These are phyloP conservation scores for Primulina huaijiensis DNA, from an alignment of 257 asterid species.

Conservation along the genomic window DNA sequence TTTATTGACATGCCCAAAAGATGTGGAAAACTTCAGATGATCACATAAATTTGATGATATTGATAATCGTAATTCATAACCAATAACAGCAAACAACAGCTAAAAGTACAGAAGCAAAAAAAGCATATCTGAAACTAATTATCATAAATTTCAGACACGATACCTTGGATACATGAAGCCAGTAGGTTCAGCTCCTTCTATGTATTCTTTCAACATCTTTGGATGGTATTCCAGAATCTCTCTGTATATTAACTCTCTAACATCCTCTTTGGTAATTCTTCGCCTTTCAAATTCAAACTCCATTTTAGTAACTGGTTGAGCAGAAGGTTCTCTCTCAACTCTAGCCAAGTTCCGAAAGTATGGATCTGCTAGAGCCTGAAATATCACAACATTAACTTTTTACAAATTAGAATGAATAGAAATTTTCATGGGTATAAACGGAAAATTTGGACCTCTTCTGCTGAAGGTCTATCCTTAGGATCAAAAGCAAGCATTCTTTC, in stretches of 20 bases:
- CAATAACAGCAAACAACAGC: not conserved
- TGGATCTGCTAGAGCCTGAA: constrained; percentile 98
- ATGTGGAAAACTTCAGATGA: not conserved
- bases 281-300: constrained; percentile 98
- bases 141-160: not conserved
- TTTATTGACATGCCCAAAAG: not conserved
- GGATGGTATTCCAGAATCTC: constrained; percentile 98
- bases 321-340: constrained; percentile 96
- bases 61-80: not conserved
- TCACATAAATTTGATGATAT: not conserved
- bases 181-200: constrained; percentile 91
- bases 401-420: constrained; percentile 19
- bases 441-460: constrained; percentile 67
- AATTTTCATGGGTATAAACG: not conserved
- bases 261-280: constrained; percentile 89
- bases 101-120: not conserved
- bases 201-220: constrained; percentile 80
- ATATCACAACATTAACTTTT: constrained; percentile 33
- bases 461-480: constrained; percentile 89
- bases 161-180: constrained; percentile 98
- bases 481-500: constrained; percentile 97
- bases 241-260: constrained; percentile 80
- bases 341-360: constrained; percentile 92
- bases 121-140: not conserved
- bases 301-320: constrained; percentile 94